Evolutionary conservation across 345 rosid genomes (phyloP).

Genomic region (Lagerstroemia speciosa): DNA sequence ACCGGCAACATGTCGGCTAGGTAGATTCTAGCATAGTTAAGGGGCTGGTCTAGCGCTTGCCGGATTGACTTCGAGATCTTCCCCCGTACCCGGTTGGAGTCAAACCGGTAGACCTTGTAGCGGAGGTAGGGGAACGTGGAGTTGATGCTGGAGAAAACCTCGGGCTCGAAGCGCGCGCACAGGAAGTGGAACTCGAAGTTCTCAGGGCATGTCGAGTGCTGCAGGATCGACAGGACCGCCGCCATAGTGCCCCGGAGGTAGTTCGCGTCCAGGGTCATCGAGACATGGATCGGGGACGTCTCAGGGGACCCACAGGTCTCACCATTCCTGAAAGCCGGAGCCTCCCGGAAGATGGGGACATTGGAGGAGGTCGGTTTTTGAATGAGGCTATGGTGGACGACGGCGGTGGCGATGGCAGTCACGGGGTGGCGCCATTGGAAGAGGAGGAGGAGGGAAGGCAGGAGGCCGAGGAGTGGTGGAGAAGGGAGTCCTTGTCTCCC

Average conservation of each 20-base stretch:
- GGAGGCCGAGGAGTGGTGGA: constrained; percentile 17
- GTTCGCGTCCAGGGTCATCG: constrained; percentile 46
- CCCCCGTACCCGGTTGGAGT: constrained; percentile 30
- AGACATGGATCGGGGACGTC: constrained; percentile 23
- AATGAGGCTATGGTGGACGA: constrained; percentile 21
- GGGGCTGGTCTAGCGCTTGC: constrained; percentile 43
- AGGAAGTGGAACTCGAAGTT: constrained; percentile 35
- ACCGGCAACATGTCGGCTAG: constrained; percentile 29
- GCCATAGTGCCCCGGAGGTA: constrained; percentile 47
- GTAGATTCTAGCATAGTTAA: constrained; percentile 43
- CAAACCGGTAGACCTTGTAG: constrained; percentile 26
- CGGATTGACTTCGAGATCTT: constrained; percentile 47
- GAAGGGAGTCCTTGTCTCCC: constrained; percentile 7
- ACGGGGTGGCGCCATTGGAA: background rate
- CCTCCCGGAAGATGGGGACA: constrained; percentile 31
- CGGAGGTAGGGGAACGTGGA: constrained; percentile 39
- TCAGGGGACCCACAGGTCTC: constrained; percentile 18
- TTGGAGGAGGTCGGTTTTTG: constrained; percentile 20
- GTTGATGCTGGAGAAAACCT: constrained; percentile 24
- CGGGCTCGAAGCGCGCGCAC: constrained; percentile 20
- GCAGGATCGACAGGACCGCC: constrained; percentile 32
- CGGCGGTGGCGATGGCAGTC: background rate
- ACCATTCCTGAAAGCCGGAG: constrained; percentile 37
- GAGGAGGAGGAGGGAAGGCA: constrained; percentile 9
- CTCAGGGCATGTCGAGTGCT: constrained; percentile 40